Percentiles rank a stretch among this genome's conserved stretches.
These are phyloP conservation scores for Fusarium cyanostomum DNA, from an alignment of 2,329 filamentous ascomycete species.

Conservation along the genomic window DNA sequence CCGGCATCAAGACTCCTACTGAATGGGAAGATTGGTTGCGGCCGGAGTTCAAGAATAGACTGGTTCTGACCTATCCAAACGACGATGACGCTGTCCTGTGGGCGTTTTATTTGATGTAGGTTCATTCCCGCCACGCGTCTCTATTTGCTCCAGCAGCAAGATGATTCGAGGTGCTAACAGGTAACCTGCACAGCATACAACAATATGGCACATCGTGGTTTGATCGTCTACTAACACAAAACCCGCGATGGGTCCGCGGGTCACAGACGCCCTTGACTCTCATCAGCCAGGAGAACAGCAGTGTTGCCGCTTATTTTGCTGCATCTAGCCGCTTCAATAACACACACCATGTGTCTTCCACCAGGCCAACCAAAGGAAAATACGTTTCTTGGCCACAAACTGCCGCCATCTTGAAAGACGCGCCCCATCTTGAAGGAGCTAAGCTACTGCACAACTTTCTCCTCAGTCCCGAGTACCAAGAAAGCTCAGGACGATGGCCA, in stretches of 20 bases:
- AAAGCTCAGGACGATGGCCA: constrained; percentile 44
- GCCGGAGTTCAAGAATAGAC: constrained; percentile 62
- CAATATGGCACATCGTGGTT: constrained; percentile 58
- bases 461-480: constrained; percentile 54
- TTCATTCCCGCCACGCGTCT: neutral
- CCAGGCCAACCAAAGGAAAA: constrained; percentile 49
- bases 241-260: constrained; percentile 64
- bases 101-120: constrained; percentile 59
- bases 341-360: constrained; percentile 32
- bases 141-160: neutral
- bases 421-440: constrained; percentile 60
- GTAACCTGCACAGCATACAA: constrained; percentile 42
- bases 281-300: constrained; percentile 42
- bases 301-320: constrained; percentile 50
- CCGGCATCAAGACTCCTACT: constrained; percentile 43
- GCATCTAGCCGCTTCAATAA: constrained; percentile 31
- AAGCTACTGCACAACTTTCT: constrained; percentile 61
- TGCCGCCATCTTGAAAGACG: constrained; percentile 58
- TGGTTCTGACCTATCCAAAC: constrained; percentile 65
- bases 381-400: constrained; percentile 61
- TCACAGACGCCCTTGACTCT: constrained; percentile 54
- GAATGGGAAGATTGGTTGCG: constrained; percentile 55
- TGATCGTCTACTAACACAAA: constrained; percentile 56
- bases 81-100: constrained; percentile 66
- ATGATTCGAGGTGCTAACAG: neutral